A percentile compares a stretch with the other conserved stretches of the same genome.
phyloP scores from a whole-genome alignment of 108 stramenopile species.

The Aurantiochytrium sp. region DNA sequence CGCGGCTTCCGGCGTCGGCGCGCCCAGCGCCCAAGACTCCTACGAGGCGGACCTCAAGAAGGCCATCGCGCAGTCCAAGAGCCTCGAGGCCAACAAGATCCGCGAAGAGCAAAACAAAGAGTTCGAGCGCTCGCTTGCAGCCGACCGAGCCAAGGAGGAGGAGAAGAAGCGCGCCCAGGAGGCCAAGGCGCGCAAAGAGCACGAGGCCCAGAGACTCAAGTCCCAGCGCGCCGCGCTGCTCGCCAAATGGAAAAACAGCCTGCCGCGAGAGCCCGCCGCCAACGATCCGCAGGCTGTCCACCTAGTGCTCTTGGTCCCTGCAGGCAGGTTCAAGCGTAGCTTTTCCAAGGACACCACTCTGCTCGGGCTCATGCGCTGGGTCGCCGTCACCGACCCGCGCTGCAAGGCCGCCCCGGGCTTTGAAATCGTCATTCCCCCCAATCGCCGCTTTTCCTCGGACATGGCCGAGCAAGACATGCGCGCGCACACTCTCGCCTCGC shows the following conservation, averaged over 20 bases:
- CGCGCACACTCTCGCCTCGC: neutral
- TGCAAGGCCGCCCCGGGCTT: neutral
- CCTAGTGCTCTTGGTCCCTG: neutral
- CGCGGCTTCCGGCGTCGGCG: no score
- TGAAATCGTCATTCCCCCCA: neutral
- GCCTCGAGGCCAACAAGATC: neutral
- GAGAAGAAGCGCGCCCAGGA: neutral
- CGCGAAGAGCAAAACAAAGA: neutral
- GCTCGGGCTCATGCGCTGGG: neutral
- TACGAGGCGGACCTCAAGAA: neutral
- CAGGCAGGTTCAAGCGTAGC: neutral
- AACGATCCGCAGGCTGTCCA: neutral
- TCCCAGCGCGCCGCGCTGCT: neutral
- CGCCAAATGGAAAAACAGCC: neutral
- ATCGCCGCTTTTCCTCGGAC: neutral
- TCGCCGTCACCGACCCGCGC: neutral
- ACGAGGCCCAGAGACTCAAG: neutral
- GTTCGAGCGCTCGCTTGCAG: neutral
- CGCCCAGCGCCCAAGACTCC: neutral
- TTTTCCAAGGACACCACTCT: neutral
- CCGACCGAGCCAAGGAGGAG: neutral
- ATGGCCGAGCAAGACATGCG: neutral
- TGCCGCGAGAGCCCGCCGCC: neutral
- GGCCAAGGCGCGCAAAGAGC: neutral
- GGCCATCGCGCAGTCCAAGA: neutral